A percentile compares a stretch with the other conserved stretches of the same genome.
Evolutionary conservation across 2,329 filamentous ascomycete genomes (phyloP).

Genomic region (Uncinocarpus reesii): DNA sequence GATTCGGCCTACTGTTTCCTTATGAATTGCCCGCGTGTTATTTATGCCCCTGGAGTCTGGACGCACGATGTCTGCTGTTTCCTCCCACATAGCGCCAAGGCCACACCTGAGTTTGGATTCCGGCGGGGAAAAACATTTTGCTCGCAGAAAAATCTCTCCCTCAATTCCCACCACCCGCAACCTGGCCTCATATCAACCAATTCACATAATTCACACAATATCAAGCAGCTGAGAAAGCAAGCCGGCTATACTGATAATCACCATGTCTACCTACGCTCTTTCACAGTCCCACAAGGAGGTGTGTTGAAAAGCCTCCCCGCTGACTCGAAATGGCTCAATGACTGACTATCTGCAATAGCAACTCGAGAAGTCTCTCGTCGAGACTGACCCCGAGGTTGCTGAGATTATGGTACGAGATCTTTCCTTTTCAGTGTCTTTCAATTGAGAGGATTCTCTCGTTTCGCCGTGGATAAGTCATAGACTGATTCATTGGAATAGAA

Average conservation of each 20-base stretch:
- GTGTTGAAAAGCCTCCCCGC: slow-evolving; percentile 25
- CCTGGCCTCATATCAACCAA: background rate
- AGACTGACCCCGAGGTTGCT: slow-evolving; percentile 87
- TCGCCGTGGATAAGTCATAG: background rate
- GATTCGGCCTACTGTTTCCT: too few species aligned
- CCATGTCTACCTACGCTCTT: slow-evolving; percentile 50
- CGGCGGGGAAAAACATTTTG: slow-evolving; percentile 7
- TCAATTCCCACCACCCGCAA: background rate
- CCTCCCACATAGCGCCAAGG: too few species aligned
- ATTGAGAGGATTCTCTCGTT: background rate
- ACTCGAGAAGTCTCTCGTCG: slow-evolving; percentile 88
- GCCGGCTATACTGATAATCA: slow-evolving; percentile 15
- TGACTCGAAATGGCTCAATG: slow-evolving; percentile 15
- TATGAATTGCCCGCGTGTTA: too few species aligned
- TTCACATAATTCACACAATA: background rate
- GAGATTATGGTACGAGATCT: slow-evolving; percentile 71
- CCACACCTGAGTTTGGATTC: background rate
- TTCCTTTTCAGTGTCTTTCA: background rate
- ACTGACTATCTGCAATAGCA: slow-evolving; percentile 50
- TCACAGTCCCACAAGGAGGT: slow-evolving; percentile 57
- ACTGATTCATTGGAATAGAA: slow-evolving; percentile 44
- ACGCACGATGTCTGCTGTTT: too few species aligned
- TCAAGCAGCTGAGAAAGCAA: background rate
- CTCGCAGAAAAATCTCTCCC: slow-evolving; percentile 2
- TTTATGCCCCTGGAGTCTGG: too few species aligned